Conservation (phyloP, 1,284 basidiomycete genomes). For the Microbotryum violaceum region DNA sequence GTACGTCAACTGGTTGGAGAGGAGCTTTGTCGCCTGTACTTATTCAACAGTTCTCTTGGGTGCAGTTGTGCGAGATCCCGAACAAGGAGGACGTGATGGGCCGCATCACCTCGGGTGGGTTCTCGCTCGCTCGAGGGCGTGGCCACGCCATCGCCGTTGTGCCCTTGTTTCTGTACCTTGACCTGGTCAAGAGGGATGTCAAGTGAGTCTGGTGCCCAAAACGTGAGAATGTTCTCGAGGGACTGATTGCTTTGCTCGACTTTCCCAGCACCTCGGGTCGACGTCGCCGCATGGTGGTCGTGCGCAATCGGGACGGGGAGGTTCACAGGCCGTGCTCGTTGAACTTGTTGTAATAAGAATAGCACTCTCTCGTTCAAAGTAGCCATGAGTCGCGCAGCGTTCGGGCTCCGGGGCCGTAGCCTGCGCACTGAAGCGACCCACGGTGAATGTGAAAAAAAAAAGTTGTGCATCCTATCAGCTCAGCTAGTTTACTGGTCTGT, state of each 20-base stretch:
- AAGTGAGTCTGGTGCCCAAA: slow-evolving; percentile 1
- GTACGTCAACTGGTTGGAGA: too few species aligned
- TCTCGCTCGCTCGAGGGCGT: slow-evolving; percentile 63
- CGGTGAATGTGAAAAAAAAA: too few species aligned
- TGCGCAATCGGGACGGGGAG: slow-evolving; percentile 29
- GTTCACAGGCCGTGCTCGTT: slow-evolving; percentile 25
- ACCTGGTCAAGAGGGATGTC: slow-evolving; percentile 40
- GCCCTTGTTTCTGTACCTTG: slow-evolving; percentile 51
- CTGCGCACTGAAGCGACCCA: too few species aligned
- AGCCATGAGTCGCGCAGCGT: too few species aligned
- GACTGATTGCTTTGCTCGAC: neutral
- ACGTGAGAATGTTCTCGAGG: slow-evolving; percentile 6
- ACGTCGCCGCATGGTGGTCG: slow-evolving; percentile 20
- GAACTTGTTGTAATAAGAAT: slow-evolving; percentile 7
- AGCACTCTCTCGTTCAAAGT: too few species aligned
- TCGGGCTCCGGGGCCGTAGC: too few species aligned
- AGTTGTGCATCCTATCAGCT: too few species aligned
- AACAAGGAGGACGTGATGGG: slow-evolving; percentile 54
- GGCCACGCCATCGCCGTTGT: slow-evolving; percentile 67
- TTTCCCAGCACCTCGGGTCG: neutral
- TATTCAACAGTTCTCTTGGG: too few species aligned
- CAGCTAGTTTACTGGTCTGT: too few species aligned
- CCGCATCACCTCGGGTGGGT: slow-evolving; percentile 69
- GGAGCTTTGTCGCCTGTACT: too few species aligned
- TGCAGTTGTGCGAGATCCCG: slow-evolving; percentile 21